A percentile compares a stretch with the other conserved stretches of the same genome.
These are phyloP conservation scores for Prunus padus DNA, from an alignment of 306 rosid species.

Conservation along the genomic window DNA sequence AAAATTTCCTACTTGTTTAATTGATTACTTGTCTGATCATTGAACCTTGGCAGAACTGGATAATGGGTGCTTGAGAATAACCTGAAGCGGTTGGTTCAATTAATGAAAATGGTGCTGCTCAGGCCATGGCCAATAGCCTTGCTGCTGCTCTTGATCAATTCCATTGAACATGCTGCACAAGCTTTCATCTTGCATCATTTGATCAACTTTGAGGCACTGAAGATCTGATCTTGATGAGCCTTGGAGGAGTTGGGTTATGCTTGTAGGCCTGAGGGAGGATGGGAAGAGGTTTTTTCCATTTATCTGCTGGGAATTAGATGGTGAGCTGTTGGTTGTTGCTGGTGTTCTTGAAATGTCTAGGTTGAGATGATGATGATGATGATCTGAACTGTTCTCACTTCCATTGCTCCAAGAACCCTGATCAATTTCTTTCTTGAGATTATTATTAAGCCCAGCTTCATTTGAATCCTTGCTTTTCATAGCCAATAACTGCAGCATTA, in stretches of 20 bases:
- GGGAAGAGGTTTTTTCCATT: slow-evolving; percentile 50
- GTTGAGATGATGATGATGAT: slow-evolving; percentile 33
- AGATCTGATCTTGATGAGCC: slow-evolving; percentile 64
- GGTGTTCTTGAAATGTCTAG: slow-evolving; percentile 72
- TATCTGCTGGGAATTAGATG: slow-evolving; percentile 38
- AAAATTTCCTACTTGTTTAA: background rate
- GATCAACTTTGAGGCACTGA: slow-evolving; percentile 33
- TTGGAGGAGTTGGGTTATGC: slow-evolving; percentile 78
- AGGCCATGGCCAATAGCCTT: slow-evolving; percentile 85
- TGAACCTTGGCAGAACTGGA: background rate
- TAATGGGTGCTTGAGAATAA: background rate
- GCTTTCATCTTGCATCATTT: slow-evolving; percentile 53
- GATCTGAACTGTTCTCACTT: slow-evolving; percentile 74
- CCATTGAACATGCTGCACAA: slow-evolving; percentile 70
- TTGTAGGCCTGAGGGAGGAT: slow-evolving; percentile 42
- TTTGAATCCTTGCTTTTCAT: slow-evolving; percentile 43
- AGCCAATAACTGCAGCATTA: slow-evolving; percentile 51
- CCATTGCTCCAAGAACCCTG: slow-evolving; percentile 77
- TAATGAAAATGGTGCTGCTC: slow-evolving; percentile 63
- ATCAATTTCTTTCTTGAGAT: slow-evolving; percentile 58
- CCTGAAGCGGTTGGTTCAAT: slow-evolving; percentile 17
- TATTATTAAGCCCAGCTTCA: slow-evolving; percentile 31
- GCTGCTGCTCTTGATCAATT: slow-evolving; percentile 64
- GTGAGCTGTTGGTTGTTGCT: slow-evolving; percentile 41
- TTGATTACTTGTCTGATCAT: background rate